These are phyloP conservation scores for Solanum microdontum DNA, from an alignment of 257 asterid genomes.

Conservation along the genomic window DNA sequence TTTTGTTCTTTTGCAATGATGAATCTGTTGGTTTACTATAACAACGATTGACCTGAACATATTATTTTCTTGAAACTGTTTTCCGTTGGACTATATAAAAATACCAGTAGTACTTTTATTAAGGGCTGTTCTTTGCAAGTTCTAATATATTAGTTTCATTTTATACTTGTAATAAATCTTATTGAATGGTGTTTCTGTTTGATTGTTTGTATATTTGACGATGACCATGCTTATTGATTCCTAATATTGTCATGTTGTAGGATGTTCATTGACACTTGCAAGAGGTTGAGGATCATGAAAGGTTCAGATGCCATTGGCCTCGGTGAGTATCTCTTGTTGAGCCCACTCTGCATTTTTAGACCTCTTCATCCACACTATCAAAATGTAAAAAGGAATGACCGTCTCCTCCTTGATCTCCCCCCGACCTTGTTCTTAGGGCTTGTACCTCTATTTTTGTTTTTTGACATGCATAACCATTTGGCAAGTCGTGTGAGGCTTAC, in stretches of 20 bases:
- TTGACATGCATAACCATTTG: neutral
- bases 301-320: slow-evolving; percentile 43
- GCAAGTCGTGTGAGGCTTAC: neutral
- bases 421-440: neutral
- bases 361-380: neutral
- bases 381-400: neutral
- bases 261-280: slow-evolving; percentile 37
- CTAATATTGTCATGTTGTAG: slow-evolving; percentile 11
- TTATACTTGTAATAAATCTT: neutral
- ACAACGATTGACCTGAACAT: neutral
- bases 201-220: neutral
- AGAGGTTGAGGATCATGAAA: slow-evolving; percentile 37
- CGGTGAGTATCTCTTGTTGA: slow-evolving; percentile 16
- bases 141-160: neutral
- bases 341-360: neutral
- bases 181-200: neutral
- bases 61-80: neutral
- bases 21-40: neutral
- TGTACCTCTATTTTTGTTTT: neutral
- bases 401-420: neutral
- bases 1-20: neutral
- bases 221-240: neutral
- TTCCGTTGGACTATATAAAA: neutral
- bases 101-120: neutral
- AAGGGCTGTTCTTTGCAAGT: neutral